Conservation (phyloP, 495 filamentous ascomycete genomes). For the Aspergillus indologenus region DNA sequence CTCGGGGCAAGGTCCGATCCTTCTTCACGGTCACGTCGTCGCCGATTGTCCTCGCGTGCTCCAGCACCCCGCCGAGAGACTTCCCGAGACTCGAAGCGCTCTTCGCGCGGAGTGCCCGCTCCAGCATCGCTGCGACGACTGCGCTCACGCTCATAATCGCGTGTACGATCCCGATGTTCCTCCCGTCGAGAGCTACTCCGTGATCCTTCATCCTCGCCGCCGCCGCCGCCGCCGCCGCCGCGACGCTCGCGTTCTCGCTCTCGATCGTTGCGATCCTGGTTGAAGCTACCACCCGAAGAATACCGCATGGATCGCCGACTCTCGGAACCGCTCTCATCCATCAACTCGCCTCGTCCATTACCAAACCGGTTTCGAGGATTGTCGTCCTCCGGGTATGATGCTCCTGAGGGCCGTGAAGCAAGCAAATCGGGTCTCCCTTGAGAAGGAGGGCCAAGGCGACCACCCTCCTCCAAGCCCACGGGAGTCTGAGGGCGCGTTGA, state of each 20-base stretch:
- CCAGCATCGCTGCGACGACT: conserved; percentile 38
- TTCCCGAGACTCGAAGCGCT: conserved; percentile 38
- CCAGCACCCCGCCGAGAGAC: conserved; percentile 33
- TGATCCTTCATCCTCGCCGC: conserved; percentile 28
- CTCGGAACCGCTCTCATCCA: conserved; percentile 34
- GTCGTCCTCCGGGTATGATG: conserved; percentile 19
- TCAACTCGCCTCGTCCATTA: conserved; percentile 29
- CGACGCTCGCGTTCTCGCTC: conserved; percentile 29
- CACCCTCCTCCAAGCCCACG: conserved; percentile 24
- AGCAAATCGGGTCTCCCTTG: conserved; percentile 28
- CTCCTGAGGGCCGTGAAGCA: conserved; percentile 10
- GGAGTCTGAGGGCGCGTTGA: conserved; percentile 28
- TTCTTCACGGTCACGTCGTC: conserved; percentile 41
- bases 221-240: conserved; percentile 29
- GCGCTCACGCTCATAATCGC: conserved; percentile 40
- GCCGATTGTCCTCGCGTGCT: conserved; percentile 39
- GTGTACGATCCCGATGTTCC: conserved; percentile 33
- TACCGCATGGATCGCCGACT: conserved; percentile 26
- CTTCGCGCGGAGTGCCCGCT: conserved; percentile 29
- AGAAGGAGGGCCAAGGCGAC: conserved; percentile 14
- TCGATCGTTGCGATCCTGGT: conserved; percentile 25
- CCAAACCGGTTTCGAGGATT: conserved; percentile 18
- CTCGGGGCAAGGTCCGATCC: conserved; percentile 15
- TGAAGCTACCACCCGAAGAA: conserved; percentile 18
- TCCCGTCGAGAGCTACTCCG: conserved; percentile 34